Evolutionary conservation across 352 stramenopile genomes (phyloP).

Genomic region (Pythium graminicola): DNA sequence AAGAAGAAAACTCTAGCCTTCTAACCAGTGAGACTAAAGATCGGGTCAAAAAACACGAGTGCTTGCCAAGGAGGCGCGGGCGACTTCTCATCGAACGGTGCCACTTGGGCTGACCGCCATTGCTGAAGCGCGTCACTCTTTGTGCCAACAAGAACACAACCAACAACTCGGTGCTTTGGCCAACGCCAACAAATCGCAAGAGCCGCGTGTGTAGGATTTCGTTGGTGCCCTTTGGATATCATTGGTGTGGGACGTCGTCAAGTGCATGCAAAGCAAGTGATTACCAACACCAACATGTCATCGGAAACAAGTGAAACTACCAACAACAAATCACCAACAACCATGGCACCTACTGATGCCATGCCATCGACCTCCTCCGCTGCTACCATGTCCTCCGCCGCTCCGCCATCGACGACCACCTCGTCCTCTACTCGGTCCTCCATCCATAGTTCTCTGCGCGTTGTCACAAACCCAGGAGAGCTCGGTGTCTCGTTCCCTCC

Average conservation of each 20-base stretch:
- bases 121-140: conserved; percentile 17
- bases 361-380: neutral
- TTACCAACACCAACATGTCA: conserved; percentile 11
- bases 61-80: neutral
- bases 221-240: conserved; percentile 7
- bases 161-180: neutral
- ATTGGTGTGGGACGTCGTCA: neutral
- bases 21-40: conserved; percentile 21
- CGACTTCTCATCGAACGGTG: conserved; percentile 14
- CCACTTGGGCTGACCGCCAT: conserved; percentile 15
- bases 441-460: conserved; percentile 18
- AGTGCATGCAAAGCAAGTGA: conserved; percentile 6
- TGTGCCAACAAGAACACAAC: conserved; percentile 5
- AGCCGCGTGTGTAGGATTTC: neutral
- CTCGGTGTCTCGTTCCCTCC: conserved; percentile 14
- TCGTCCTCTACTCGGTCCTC: conserved; percentile 4
- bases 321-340: conserved; percentile 4
- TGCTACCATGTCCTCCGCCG: neutral
- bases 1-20: conserved; percentile 8
- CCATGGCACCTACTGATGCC: neutral
- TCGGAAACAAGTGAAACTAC: neutral
- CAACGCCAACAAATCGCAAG: conserved; percentile 1
- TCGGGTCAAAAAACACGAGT: neutral
- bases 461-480: conserved; percentile 18
- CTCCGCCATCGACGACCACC: neutral